A percentile compares a stretch with the other conserved stretches of the same genome.
Conservation (phyloP, 2,329 filamentous ascomycete species). For the Scleromitrula shiraiana region DNA sequence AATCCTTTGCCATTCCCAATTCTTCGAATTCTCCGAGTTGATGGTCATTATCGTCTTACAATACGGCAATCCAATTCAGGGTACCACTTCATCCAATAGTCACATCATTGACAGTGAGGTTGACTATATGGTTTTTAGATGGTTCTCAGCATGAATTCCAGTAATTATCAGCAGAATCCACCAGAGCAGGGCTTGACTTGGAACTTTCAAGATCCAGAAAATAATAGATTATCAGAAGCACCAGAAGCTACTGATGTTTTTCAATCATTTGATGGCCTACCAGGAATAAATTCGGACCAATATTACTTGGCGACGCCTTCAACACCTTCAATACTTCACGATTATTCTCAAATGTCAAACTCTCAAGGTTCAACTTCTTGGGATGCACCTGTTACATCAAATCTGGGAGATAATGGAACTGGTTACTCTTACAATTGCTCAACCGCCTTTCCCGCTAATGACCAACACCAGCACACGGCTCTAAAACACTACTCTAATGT, state of each 20-base stretch:
- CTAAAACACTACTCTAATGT: constrained; percentile 11
- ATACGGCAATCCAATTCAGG: constrained; percentile 22
- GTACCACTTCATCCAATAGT: constrained; percentile 19
- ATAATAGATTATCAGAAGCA: constrained; percentile 12
- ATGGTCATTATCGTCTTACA: constrained; percentile 21
- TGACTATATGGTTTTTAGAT: constrained; percentile 15
- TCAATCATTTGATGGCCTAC: constrained; percentile 23
- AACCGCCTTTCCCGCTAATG: constrained; percentile 12
- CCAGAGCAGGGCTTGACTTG: constrained; percentile 19
- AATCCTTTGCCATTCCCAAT: constrained; percentile 26
- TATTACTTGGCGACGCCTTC: constrained; percentile 17
- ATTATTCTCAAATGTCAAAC: constrained; percentile 14
- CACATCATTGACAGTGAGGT: constrained; percentile 18
- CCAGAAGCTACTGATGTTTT: constrained; percentile 14
- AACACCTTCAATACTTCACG: constrained; percentile 12
- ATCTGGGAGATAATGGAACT: constrained; percentile 11
- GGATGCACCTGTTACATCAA: constrained; percentile 13
- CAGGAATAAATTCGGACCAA: constrained; percentile 19
- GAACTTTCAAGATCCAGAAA: constrained; percentile 20
- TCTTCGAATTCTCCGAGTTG: constrained; percentile 26
- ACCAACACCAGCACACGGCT: constrained; percentile 7
- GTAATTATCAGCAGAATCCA: constrained; percentile 17
- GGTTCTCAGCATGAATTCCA: constrained; percentile 23
- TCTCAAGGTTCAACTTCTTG: constrained; percentile 17
- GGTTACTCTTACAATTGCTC: constrained; percentile 21